phyloP scores from a whole-genome alignment of 768 basidiomycete species.

The Russula ochroleuca region DNA sequence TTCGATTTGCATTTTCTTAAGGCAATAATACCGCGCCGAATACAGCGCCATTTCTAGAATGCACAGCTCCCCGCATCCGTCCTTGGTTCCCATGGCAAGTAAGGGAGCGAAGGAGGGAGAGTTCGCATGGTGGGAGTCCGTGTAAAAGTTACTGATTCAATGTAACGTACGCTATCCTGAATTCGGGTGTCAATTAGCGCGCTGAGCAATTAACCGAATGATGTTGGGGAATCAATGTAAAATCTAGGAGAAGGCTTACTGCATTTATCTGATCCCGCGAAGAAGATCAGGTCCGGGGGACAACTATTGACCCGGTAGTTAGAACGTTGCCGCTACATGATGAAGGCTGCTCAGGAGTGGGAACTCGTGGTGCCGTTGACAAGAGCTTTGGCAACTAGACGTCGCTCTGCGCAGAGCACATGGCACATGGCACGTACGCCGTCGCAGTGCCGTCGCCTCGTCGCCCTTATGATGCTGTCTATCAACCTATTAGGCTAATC shows the following conservation, averaged over 20 bases:
- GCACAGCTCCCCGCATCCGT: neutral
- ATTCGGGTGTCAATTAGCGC: neutral
- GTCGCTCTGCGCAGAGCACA: neutral
- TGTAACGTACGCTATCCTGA: neutral
- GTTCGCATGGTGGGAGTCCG: neutral
- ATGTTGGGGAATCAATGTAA: no score
- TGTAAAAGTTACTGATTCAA: neutral
- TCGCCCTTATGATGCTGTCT: neutral
- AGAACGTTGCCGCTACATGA: no score
- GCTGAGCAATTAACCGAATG: neutral
- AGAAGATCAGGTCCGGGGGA: neutral
- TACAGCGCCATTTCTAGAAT: neutral
- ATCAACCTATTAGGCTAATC: neutral
- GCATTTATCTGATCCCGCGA: neutral
- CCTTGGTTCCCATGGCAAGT: slow-evolving; percentile 15
- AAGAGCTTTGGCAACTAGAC: neutral
- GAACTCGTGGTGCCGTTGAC: neutral
- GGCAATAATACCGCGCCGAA: neutral
- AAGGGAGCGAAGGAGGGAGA: neutral
- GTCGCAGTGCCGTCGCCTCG: neutral
- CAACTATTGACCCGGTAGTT: neutral
- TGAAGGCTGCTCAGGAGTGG: neutral
- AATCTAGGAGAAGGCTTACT: no score
- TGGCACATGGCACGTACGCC: neutral
- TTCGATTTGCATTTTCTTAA: neutral